These are phyloP conservation scores for Vitis hybrid DNA, from an alignment of 177 flowering plant species.

Conservation along the genomic window DNA sequence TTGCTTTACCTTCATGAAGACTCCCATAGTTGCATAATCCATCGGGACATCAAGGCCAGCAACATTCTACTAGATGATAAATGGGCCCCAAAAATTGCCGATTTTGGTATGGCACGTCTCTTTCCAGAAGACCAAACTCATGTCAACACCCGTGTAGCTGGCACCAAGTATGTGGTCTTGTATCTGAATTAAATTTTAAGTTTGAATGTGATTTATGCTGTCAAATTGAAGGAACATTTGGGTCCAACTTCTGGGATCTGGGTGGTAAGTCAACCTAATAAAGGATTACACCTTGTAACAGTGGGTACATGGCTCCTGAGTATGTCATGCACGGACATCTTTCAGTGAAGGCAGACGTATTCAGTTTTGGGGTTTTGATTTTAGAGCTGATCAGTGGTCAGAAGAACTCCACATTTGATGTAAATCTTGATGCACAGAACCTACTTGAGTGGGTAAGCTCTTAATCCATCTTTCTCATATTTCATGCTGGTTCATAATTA, in stretches of 20 bases:
- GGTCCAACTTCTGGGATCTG: not conserved
- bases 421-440: conserved; percentile 35
- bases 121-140: conserved; percentile 79
- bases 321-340: conserved; percentile 77
- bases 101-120: conserved; percentile 96
- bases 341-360: conserved; percentile 78
- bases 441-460: conserved; percentile 84
- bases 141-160: conserved; percentile 85
- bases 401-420: conserved; percentile 58
- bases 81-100: conserved; percentile 93
- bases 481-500: not conserved
- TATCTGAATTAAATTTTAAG: not conserved
- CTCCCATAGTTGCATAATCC: conserved; percentile 69
- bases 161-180: conserved; percentile 71
- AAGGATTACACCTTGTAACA: conserved; percentile 19
- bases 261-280: no score
- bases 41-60: conserved; percentile 93
- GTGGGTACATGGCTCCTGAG: conserved; percentile 99
- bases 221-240: no score
- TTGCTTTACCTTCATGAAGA: conserved; percentile 88
- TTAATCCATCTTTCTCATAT: not conserved
- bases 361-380: conserved; percentile 84
- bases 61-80: conserved; percentile 83
- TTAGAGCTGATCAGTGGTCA: conserved; percentile 79
- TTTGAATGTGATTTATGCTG: no score